These are phyloP conservation scores for Phtheirospermum japonicum DNA, from an alignment of 257 asterid species.

Conservation along the genomic window DNA sequence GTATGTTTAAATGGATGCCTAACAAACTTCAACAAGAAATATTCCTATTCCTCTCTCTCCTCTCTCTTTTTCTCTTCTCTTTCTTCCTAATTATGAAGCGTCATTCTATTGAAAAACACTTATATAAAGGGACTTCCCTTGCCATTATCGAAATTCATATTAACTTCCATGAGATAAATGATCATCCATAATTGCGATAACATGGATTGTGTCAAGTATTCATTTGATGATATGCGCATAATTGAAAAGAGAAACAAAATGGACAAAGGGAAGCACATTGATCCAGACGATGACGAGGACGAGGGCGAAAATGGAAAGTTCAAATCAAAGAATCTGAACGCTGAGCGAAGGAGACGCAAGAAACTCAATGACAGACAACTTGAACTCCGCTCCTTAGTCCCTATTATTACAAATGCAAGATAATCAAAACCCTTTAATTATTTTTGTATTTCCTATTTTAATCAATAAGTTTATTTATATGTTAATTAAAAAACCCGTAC, in stretches of 20 bases:
- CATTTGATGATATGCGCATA: slow-evolving; percentile 26
- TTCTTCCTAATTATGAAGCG: slow-evolving; percentile 12
- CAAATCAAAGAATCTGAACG: slow-evolving; percentile 78
- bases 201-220: slow-evolving; percentile 29
- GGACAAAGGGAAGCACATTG: slow-evolving; percentile 35
- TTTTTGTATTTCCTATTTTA: too few species aligned
- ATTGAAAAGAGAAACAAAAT: slow-evolving; percentile 26
- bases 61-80: too few species aligned
- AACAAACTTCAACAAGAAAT: slow-evolving; percentile 87
- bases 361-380: slow-evolving; percentile 66
- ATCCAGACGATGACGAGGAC: not conserved
- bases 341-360: slow-evolving; percentile 73
- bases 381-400: slow-evolving; percentile 75
- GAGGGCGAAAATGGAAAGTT: slow-evolving; percentile 25
- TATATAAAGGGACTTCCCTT: slow-evolving; percentile 35
- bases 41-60: slow-evolving; percentile 39
- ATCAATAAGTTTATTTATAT: too few species aligned
- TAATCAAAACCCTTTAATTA: too few species aligned
- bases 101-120: slow-evolving; percentile 37
- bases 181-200: not conserved
- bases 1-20: slow-evolving; percentile 43
- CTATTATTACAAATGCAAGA: slow-evolving; percentile 78
- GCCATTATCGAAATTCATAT: not conserved
- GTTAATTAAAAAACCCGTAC: too few species aligned
- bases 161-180: not conserved